Conservation (phyloP, 2,329 filamentous ascomycete species). For the Penicillium griseofulvum region DNA sequence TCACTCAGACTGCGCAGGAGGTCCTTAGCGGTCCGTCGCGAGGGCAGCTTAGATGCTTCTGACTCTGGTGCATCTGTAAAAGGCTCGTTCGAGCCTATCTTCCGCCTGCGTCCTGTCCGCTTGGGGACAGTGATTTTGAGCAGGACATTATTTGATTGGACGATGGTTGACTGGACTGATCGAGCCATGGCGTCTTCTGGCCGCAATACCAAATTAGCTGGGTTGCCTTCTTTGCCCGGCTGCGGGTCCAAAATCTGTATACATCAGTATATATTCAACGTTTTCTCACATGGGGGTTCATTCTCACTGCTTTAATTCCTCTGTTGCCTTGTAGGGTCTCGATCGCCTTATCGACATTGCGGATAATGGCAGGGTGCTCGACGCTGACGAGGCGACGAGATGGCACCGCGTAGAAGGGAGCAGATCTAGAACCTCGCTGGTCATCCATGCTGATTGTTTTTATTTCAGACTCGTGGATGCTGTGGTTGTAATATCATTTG, state of each 20-base stretch:
- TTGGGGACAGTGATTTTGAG: conserved; percentile 84
- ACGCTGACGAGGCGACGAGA: conserved; percentile 56
- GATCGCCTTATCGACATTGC: conserved; percentile 63
- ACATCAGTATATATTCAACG: conserved; percentile 6
- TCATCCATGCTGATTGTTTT: conserved; percentile 20
- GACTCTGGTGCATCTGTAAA: conserved; percentile 52
- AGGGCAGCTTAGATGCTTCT: conserved; percentile 15
- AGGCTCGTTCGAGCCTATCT: conserved; percentile 69
- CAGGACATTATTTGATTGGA: conserved; percentile 76
- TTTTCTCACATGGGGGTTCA: not conserved
- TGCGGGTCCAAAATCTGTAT: conserved; percentile 48
- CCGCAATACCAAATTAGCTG: conserved; percentile 69
- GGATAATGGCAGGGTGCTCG: conserved; percentile 66
- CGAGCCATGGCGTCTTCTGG: conserved; percentile 76
- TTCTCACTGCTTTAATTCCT: conserved; percentile 53
- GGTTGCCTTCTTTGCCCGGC: conserved; percentile 47
- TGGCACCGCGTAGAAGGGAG: conserved; percentile 54
- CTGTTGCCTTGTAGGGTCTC: conserved; percentile 59
- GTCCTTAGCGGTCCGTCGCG: conserved; percentile 27
- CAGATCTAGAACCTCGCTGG: conserved; percentile 28
- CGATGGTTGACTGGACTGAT: conserved; percentile 73
- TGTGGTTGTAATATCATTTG: conserved; percentile 1
- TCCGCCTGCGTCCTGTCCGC: conserved; percentile 80
- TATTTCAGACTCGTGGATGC: not conserved
- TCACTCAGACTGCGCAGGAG: conserved; percentile 60